A percentile compares a stretch with the other conserved stretches of the same genome.
phyloP scores from a whole-genome alignment of 768 basidiomycete species.

The Russula dissimulans region DNA sequence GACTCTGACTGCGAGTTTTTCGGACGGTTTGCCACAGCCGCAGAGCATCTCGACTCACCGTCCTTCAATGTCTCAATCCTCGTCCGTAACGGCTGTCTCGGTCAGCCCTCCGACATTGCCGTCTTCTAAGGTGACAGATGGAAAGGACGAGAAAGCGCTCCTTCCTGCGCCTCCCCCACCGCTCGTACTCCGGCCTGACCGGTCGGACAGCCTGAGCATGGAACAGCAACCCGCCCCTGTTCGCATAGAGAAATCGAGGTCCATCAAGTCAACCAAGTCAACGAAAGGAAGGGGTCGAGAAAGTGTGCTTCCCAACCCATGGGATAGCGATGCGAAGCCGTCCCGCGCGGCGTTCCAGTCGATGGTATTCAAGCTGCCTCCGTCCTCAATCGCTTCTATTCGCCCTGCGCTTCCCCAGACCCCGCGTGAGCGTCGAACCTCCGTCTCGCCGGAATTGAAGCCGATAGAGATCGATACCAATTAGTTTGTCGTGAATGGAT shows the following conservation, averaged over 20 bases:
- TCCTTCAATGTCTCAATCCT: not conserved
- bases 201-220: not conserved
- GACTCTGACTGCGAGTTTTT: not conserved
- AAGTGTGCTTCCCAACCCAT: conserved; percentile 2
- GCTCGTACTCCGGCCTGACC: not conserved
- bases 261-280: not conserved
- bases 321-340: not conserved
- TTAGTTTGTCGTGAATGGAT: not conserved
- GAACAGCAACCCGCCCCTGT: not conserved
- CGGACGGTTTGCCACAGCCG: not conserved
- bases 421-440: not conserved
- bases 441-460: not conserved
- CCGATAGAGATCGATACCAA: not conserved
- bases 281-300: not conserved
- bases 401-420: not conserved
- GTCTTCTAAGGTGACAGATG: not conserved
- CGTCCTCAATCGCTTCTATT: not conserved
- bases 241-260: not conserved
- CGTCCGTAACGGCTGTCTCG: not conserved
- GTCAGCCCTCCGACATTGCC: not conserved
- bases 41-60: not conserved
- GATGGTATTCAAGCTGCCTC: not conserved
- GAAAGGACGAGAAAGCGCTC: too few species aligned
- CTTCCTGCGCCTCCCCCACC: not conserved
- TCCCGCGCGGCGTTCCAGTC: not conserved